phyloP scores from a whole-genome alignment of 2,329 filamentous ascomycete species.

The Hymenoscyphus salicellus region DNA sequence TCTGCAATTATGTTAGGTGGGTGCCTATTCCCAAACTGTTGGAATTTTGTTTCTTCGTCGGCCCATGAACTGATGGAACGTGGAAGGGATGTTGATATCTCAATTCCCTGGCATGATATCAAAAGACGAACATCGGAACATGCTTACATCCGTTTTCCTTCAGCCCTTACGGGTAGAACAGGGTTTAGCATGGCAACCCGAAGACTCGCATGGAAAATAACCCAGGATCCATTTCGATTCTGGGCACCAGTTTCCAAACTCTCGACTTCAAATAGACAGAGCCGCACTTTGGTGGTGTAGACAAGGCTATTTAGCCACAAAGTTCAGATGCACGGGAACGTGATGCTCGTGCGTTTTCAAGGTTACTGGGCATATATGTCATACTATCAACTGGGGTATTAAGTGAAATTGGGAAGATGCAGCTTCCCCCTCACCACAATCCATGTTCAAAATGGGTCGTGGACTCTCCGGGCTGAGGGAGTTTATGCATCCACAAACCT shows the following conservation, averaged over 20 bases:
- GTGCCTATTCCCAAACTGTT: background rate
- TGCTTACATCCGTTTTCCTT: conserved; percentile 3
- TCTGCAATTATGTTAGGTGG: background rate
- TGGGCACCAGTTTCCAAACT: background rate
- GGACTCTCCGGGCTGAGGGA: conserved; percentile 9
- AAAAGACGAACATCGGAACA: background rate
- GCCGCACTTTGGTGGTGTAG: background rate
- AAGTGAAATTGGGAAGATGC: background rate
- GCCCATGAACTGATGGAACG: background rate
- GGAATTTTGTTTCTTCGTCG: background rate
- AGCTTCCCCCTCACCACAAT: conserved; percentile 6
- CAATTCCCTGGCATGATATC: background rate
- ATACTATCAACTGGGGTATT: background rate
- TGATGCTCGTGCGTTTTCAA: conserved; percentile 3
- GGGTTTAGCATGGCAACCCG: background rate
- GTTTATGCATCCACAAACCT: conserved; percentile 17
- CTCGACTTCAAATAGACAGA: background rate
- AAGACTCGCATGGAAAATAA: conserved; percentile 1
- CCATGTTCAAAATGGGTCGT: conserved; percentile 13
- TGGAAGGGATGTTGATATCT: background rate
- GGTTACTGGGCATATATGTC: background rate
- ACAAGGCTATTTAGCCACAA: conserved; percentile 1
- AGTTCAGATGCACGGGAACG: background rate
- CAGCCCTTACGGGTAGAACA: background rate
- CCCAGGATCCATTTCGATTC: background rate